phyloP scores from a whole-genome alignment of 1,284 basidiomycete species.

The Pulveroboletus sp. region DNA sequence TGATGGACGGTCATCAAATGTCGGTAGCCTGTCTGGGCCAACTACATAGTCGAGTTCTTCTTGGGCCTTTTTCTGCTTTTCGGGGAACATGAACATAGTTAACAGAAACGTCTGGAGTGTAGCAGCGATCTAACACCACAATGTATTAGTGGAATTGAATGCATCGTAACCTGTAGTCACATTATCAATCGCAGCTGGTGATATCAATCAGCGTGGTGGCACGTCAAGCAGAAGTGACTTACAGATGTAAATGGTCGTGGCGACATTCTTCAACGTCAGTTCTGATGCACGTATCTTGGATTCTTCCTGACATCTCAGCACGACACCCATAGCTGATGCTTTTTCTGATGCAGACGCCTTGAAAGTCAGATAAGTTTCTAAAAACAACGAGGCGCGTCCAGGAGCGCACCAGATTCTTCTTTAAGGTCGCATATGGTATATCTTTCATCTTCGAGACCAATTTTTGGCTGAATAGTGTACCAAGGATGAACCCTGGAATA shows the following conservation, averaged over 20 bases:
- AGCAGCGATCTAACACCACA: neutral
- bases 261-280: neutral
- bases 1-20: conserved; percentile 13
- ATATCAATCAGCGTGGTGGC: neutral
- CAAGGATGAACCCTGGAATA: conserved; percentile 3
- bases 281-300: neutral
- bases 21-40: conserved; percentile 7
- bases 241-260: conserved; percentile 1
- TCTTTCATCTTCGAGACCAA: neutral
- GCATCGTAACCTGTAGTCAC: neutral
- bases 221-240: neutral
- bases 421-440: neutral
- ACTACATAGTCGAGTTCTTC: conserved; percentile 2
- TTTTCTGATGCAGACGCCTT: neutral
- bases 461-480: neutral
- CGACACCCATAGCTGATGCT: neutral
- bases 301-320: neutral
- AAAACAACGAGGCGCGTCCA: neutral
- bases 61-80: conserved; percentile 5
- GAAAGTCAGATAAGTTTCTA: neutral
- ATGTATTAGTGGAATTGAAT: neutral
- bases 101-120: conserved; percentile 2
- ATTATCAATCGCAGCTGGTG: neutral
- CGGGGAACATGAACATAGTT: conserved; percentile 3
- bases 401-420: neutral